Evolutionary conservation across 2,329 filamentous ascomycete species (phyloP), one percentile per base, ranked within the genome.

Genomic region (Sphaerulina vaccinii): DNA sequence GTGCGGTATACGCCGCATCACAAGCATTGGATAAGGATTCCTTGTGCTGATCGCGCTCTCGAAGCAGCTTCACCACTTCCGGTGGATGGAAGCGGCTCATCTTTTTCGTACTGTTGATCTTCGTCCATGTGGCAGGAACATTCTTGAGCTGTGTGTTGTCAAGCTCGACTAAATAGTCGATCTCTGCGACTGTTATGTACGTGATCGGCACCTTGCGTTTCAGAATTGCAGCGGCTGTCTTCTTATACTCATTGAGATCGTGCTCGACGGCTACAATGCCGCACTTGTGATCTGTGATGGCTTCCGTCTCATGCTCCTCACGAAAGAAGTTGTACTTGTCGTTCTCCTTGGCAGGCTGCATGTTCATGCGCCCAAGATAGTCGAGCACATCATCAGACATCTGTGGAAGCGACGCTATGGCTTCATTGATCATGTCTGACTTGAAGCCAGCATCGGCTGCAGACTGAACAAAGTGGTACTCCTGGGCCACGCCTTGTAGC

Each of bases 301-400:
- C 87, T 21, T 96, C 91, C 0, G 88, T 95, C 70, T 96, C 92
- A 57, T 90, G 81, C 33, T 86, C 81, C 57, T 96, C 90, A 5
- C 86, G 83, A 69, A 99, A 96, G 76, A 99, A 99, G 29, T 80
- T 78, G 68, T 96, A 97, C 68, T 96, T 96, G 76, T 99, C 91
- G 65, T 97, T 86, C 19, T 82, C 83, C 42, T 85, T 86, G 0
- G 92, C 93, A 1, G 93, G 88, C 59, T 88, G 80, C 24, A 85
- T 76, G 62, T 95, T 95, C 71, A 99, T 93, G 55, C 84, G 86
- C 48, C 95, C 86, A 2, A 99, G 81, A 65, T 88, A 90, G 1
- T 77, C 77, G 15, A 88, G 77, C 4, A 97, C 82, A 15, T 84
- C 82, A 16, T 86, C 79, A 6, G 85, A 76, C 44, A 97, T 95